Base-by-base conservation (phyloP, 257 asterid species). In the Leonotis leonurus region DNA sequence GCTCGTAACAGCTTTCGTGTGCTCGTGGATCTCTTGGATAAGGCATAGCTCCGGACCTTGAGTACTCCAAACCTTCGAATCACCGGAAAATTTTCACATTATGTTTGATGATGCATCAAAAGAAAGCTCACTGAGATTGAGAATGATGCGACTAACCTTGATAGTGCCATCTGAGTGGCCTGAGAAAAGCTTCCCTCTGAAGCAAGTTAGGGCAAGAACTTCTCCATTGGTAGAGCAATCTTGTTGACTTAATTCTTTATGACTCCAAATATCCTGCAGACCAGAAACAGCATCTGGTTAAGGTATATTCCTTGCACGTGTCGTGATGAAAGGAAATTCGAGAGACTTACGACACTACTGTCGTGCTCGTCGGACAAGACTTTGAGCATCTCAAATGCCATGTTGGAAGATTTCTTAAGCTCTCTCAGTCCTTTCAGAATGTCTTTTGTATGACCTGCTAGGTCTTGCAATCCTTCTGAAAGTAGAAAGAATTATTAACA, bases 81-180 rank as follows among this genome's bases (percentile, higher is more conserved):
- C n/a, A n/a, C n/a, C n/a, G n/a, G n/a, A n/a, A n/a, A n/a, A n/a
- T n/a, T n/a, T n/a, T n/a, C n/a, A n/a, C n/a, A n/a, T n/a, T n/a
- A 5, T 30, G 8, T 30, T 30, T 5, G 36, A 30, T 4, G 7
- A 30, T 30, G 0, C 36, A 30, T 30, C 36, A 30, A 30, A 32
- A 32, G 37, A 32, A 32, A 32, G 8, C 2, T 29, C n/a, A n/a
- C n/a, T n/a, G n/a, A n/a, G n/a, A n/a, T n/a, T n/a, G n/a, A n/a
- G n/a, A n/a, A n/a, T n/a, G n/a, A n/a, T n/a, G 5, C 33, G 33
- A 18, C 77, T 48, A 26, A 85, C 93, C 89, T 89, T 84, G 76
- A 89, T 73, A 18, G 88, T 78, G 60, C 97, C 97, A 75, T 87
- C 94, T 14, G 92, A 76, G 65, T 89, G 97, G 70, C 97, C 90